These are phyloP conservation scores for Leccinum angustisporum DNA, from an alignment of 1,284 basidiomycete genomes.

Conservation along the genomic window DNA sequence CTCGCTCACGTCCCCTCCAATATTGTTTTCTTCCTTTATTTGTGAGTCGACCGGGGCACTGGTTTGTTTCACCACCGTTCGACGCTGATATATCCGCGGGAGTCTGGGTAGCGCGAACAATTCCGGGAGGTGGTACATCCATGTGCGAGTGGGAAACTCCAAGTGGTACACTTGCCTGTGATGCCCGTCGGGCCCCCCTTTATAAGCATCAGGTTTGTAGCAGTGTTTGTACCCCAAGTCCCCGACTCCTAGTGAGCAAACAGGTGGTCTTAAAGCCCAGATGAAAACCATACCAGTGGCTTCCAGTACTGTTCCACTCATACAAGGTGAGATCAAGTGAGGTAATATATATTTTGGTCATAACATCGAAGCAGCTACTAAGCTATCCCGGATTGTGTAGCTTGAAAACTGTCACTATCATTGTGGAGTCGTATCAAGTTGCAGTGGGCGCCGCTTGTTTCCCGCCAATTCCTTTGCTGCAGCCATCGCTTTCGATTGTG, in stretches of 20 bases:
- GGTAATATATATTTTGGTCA: too few relatives aligned
- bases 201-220: too few relatives aligned
- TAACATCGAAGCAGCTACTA: too few relatives aligned
- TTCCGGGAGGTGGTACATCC: background rate
- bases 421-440: background rate
- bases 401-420: too few relatives aligned
- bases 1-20: background rate
- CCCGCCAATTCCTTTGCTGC: background rate
- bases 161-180: background rate
- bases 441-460: background rate
- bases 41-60: background rate
- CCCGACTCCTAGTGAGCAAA: too few relatives aligned
- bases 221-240: too few relatives aligned
- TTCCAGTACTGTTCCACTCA: too few relatives aligned
- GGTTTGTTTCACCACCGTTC: background rate
- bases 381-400: too few relatives aligned
- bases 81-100: background rate
- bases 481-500: background rate
- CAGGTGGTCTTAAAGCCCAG: too few relatives aligned
- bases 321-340: too few relatives aligned
- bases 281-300: too few relatives aligned
- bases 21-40: background rate
- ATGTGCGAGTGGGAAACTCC: background rate
- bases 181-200: too few relatives aligned
- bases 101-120: background rate